phyloP scores from a whole-genome alignment of 2,329 filamentous ascomycete genomes.

The Paraphoma chrysanthemicola region DNA sequence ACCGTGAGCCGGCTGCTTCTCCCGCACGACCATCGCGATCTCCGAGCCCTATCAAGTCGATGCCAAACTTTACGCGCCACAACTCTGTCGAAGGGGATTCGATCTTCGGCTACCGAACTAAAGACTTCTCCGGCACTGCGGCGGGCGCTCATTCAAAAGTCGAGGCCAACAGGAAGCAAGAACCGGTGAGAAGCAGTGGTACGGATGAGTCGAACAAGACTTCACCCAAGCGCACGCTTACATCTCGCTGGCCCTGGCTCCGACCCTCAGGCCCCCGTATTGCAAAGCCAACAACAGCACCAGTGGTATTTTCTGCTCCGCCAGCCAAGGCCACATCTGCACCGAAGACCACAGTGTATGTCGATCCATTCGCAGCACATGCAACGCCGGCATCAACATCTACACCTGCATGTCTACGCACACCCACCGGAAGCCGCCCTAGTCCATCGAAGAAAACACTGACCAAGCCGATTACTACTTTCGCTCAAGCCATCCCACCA shows the following conservation, averaged over 20 bases:
- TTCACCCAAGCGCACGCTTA: constrained; percentile 12
- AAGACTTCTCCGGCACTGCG: constrained; percentile 16
- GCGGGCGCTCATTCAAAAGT: constrained; percentile 7
- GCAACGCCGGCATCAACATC: constrained; percentile 9
- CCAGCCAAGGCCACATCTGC: not conserved
- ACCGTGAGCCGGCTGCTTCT: constrained; percentile 11
- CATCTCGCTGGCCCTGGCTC: constrained; percentile 36
- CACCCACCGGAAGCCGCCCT: constrained; percentile 11
- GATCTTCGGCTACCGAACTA: constrained; percentile 30
- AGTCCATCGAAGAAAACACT: constrained; percentile 17
- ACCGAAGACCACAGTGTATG: constrained; percentile 12
- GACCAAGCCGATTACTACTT: not conserved
- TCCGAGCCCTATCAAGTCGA: constrained; percentile 28
- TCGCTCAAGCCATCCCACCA: not conserved
- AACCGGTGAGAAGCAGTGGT: not conserved
- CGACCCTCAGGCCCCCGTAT: constrained; percentile 19
- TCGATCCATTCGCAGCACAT: constrained; percentile 26
- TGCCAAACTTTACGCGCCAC: constrained; percentile 28
- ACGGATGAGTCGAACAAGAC: constrained; percentile 3
- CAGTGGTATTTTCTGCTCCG: constrained; percentile 1
- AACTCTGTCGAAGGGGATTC: constrained; percentile 27
- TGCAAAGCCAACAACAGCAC: constrained; percentile 19
- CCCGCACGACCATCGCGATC: constrained; percentile 20
- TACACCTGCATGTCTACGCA: not conserved
- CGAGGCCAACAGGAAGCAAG: not conserved